A percentile compares a stretch with the other conserved stretches of the same genome.
Evolutionary conservation across 805 yeast species (phyloP).

Genomic region (Candida ulmi): DNA sequence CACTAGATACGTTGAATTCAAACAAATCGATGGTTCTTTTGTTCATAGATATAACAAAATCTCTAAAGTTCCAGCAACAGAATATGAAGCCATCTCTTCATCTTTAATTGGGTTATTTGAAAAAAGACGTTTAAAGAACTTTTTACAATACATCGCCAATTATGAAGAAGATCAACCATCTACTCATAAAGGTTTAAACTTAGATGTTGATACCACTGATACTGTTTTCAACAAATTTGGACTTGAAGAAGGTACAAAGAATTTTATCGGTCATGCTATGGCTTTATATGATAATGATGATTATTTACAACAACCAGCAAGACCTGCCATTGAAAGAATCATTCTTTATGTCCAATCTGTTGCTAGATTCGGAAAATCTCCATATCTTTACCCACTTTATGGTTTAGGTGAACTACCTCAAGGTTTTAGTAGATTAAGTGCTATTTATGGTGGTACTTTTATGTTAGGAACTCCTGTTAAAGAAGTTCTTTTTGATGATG

Average conservation of each 20-base stretch:
- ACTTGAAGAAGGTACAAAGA: constrained; percentile 87
- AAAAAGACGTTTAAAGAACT: constrained; percentile 89
- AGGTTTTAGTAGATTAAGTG: constrained; percentile 94
- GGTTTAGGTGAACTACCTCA: constrained; percentile 99
- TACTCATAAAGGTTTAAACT: constrained; percentile 81
- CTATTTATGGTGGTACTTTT: constrained; percentile 97
- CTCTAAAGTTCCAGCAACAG: constrained; percentile 92
- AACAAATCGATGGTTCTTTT: constrained; percentile 92
- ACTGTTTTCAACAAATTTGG: constrained; percentile 88
- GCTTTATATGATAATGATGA: constrained; percentile 93
- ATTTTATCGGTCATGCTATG: constrained; percentile 98
- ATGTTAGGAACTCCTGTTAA: constrained; percentile 97
- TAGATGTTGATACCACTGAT: constrained; percentile 86
- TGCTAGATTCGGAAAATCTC: constrained; percentile 93
- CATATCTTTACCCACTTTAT: constrained; percentile 91
- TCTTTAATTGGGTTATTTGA: constrained; percentile 95
- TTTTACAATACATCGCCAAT: constrained; percentile 79
- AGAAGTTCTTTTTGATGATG: constrained; percentile 70
- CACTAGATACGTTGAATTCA: constrained; percentile 91
- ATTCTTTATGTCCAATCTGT: constrained; percentile 83
- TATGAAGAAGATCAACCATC: constrained; percentile 73
- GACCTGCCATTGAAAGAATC: constrained; percentile 86
- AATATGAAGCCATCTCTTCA: constrained; percentile 83
- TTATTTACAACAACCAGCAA: constrained; percentile 81
- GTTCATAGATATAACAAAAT: constrained; percentile 82